Conservation (phyloP, 805 yeast genomes). For the Ogataea nonfermentans region DNA sequence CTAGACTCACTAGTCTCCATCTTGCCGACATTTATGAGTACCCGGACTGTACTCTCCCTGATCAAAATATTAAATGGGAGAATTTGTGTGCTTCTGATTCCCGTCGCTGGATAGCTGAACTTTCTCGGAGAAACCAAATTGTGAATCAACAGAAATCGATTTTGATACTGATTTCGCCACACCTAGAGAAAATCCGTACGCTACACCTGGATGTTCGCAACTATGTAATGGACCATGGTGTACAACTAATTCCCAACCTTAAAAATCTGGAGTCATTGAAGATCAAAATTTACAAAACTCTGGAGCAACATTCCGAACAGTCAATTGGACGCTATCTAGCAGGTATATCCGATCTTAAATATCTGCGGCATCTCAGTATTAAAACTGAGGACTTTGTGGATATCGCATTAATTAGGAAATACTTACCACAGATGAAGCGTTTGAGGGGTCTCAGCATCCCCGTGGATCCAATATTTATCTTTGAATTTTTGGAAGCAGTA, state of each 20-base stretch:
- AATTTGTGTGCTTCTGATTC: constrained; percentile 18
- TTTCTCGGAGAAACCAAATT: neutral
- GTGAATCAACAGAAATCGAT: constrained; percentile 3
- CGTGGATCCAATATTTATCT: no score
- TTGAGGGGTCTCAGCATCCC: no score
- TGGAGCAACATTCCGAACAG: constrained; percentile 2
- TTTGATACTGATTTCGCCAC: constrained; percentile 12
- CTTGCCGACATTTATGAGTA: constrained; percentile 22
- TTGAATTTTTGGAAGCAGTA: no score
- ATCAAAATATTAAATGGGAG: constrained; percentile 4
- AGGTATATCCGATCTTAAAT: constrained; percentile 1
- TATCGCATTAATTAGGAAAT: no score
- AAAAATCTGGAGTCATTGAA: constrained; percentile 18
- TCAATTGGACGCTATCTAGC: neutral
- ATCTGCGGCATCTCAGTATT: no score
- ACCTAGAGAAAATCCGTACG: constrained; percentile 13
- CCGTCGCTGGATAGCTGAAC: constrained; percentile 11
- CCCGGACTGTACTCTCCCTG: neutral
- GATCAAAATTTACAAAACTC: constrained; percentile 16
- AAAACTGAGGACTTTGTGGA: no score
- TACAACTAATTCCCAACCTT: constrained; percentile 12
- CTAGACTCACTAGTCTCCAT: constrained; percentile 16
- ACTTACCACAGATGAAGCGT: no score
- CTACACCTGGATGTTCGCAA: constrained; percentile 24
- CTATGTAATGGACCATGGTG: constrained; percentile 7